These are phyloP conservation scores for Evernia prunastri DNA, from an alignment of 495 filamentous ascomycete genomes.

Conservation along the genomic window DNA sequence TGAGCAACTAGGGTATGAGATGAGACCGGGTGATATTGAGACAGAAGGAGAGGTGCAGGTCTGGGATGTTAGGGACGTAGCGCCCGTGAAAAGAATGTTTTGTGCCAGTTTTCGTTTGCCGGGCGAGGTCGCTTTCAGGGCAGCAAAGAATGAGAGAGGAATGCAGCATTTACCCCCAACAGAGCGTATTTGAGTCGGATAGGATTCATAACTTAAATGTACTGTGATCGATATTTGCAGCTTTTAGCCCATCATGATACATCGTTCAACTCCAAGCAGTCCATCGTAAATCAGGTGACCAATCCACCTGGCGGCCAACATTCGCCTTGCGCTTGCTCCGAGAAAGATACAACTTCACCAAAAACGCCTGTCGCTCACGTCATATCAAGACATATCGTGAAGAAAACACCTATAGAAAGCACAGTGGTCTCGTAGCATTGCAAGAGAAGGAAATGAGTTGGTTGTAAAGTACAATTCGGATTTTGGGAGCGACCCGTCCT, in stretches of 20 bases:
- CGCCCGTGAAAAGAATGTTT: constrained; percentile 93
- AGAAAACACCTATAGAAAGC: background rate
- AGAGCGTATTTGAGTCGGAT: background rate
- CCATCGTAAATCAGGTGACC: background rate
- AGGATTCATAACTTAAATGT: background rate
- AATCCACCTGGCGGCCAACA: background rate
- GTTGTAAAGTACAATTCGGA: constrained; percentile 3
- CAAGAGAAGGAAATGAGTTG: background rate
- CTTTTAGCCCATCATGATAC: constrained; percentile 14
- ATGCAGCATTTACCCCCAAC: background rate
- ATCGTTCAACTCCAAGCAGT: constrained; percentile 1
- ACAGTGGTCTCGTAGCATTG: constrained; percentile 2
- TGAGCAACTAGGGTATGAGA: constrained; percentile 51
- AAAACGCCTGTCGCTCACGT: constrained; percentile 15
- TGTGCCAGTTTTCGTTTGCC: constrained; percentile 89
- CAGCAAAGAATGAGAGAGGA: background rate
- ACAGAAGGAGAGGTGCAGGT: constrained; percentile 56
- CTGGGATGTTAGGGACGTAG: constrained; percentile 77
- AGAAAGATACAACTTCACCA: background rate
- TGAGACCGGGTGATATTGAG: constrained; percentile 52
- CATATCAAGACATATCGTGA: constrained; percentile 14
- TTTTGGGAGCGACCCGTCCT: background rate
- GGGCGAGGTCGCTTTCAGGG: constrained; percentile 65
- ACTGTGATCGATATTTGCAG: background rate
- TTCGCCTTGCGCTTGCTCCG: background rate